phyloP scores from a whole-genome alignment of 164 flowering plant species.

The Dillenia suffruticosa region DNA sequence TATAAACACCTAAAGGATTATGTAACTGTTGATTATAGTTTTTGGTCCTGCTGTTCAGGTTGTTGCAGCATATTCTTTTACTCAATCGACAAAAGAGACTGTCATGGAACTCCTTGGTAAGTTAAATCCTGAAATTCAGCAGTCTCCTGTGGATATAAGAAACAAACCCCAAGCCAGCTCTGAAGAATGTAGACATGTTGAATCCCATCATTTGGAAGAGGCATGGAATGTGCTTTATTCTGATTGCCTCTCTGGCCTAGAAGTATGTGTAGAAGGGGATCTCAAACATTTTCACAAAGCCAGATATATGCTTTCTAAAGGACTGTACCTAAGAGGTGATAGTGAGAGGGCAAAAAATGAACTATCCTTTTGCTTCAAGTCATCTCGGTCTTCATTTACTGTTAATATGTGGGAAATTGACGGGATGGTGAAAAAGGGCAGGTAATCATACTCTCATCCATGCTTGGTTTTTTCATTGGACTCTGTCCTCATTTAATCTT shows the following conservation, averaged over 20 bases:
- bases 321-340: slow-evolving; percentile 66
- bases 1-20: no score
- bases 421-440: slow-evolving; percentile 90
- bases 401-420: slow-evolving; percentile 99
- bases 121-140: slow-evolving; percentile 23
- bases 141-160: slow-evolving; percentile 15
- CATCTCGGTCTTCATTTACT: slow-evolving; percentile 93
- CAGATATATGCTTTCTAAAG: slow-evolving; percentile 91
- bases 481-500: no score
- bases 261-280: slow-evolving; percentile 89
- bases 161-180: slow-evolving; percentile 17
- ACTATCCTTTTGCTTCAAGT: slow-evolving; percentile 94
- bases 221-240: slow-evolving; percentile 69
- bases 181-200: slow-evolving; percentile 25
- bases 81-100: slow-evolving; percentile 45
- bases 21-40: no score
- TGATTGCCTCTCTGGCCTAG: slow-evolving; percentile 89
- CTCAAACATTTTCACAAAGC: slow-evolving; percentile 99
- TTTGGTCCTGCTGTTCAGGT: slow-evolving; percentile 32
- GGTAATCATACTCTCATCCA: slow-evolving; percentile 34
- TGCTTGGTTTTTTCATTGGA: slow-evolving; percentile 1
- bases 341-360: slow-evolving; percentile 83
- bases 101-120: slow-evolving; percentile 34
- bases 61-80: slow-evolving; percentile 54
- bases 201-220: slow-evolving; percentile 35